Percentiles rank a stretch among this genome's conserved stretches.
These are phyloP conservation scores for Fraxinus anomala DNA, from an alignment of 257 asterid genomes.

Conservation along the genomic window DNA sequence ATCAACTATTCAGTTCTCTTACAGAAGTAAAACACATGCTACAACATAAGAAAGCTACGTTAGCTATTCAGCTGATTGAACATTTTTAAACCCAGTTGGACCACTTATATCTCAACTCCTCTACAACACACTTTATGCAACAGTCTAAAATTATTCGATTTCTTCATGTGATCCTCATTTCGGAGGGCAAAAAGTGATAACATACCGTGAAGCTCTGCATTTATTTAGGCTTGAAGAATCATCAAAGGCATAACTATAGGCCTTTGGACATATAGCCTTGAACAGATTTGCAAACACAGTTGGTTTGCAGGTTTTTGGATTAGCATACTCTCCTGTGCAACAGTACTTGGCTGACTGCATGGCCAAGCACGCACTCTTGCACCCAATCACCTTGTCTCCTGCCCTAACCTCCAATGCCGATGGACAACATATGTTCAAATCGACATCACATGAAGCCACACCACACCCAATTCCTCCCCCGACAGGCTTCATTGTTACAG, in stretches of 20 bases:
- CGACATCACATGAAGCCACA: constrained; percentile 73
- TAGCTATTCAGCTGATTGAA: constrained; percentile 1
- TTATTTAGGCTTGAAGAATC: constrained; percentile 79
- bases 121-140: neutral
- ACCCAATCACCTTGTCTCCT: constrained; percentile 72
- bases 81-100: neutral
- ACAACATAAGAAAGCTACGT: neutral
- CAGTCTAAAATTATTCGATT: neutral
- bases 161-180: constrained; percentile 32
- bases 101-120: neutral
- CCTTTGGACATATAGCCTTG: constrained; percentile 89
- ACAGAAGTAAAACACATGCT: no score
- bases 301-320: constrained; percentile 70
- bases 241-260: constrained; percentile 87
- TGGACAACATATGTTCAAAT: constrained; percentile 79
- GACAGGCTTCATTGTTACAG: constrained; percentile 80
- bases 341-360: constrained; percentile 83
- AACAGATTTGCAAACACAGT: constrained; percentile 75
- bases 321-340: constrained; percentile 78
- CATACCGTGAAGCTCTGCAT: constrained; percentile 77
- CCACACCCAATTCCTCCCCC: constrained; percentile 97
- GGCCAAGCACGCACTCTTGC: constrained; percentile 93
- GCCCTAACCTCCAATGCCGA: constrained; percentile 77
- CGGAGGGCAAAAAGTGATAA: constrained; percentile 88
- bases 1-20: neutral